Evolutionary conservation across 345 rosid species (phyloP).

Genomic region (Iberis pinnata): DNA sequence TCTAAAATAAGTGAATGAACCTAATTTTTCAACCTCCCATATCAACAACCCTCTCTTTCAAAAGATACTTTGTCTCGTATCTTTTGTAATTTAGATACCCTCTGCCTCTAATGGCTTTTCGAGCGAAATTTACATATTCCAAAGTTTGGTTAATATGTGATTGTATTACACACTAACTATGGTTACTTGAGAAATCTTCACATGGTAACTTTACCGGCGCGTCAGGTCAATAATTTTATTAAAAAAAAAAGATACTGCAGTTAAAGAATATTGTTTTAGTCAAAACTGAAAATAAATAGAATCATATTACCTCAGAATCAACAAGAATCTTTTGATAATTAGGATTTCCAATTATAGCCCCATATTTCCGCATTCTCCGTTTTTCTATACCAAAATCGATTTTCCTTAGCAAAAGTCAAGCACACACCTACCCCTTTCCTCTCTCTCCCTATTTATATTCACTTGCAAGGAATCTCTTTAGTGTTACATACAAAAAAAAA

Average conservation of each 20-base stretch:
- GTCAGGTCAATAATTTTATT: too few relatives aligned
- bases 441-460: conserved; percentile 9
- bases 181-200: conserved; percentile 4
- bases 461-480: conserved; percentile 13
- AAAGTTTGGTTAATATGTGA: neutral
- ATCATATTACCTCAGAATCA: conserved; percentile 12
- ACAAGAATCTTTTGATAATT: conserved; percentile 24
- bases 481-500: neutral
- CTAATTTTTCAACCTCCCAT: too few relatives aligned
- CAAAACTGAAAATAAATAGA: too few relatives aligned
- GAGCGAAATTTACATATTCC: too few relatives aligned
- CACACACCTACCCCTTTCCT: conserved; percentile 13
- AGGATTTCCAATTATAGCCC: conserved; percentile 20
- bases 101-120: too few relatives aligned
- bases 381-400: neutral
- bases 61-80: too few relatives aligned
- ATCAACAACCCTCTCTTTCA: too few relatives aligned
- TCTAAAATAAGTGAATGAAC: too few relatives aligned
- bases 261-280: too few relatives aligned
- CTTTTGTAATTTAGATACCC: too few relatives aligned
- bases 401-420: conserved; percentile 18
- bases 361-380: conserved; percentile 14
- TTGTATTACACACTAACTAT: conserved; percentile 1
- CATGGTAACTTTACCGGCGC: neutral
- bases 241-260: conserved; percentile 8